Base-by-base conservation (phyloP, 129 eudicot genomes). In the Lonicera japonica region DNA sequence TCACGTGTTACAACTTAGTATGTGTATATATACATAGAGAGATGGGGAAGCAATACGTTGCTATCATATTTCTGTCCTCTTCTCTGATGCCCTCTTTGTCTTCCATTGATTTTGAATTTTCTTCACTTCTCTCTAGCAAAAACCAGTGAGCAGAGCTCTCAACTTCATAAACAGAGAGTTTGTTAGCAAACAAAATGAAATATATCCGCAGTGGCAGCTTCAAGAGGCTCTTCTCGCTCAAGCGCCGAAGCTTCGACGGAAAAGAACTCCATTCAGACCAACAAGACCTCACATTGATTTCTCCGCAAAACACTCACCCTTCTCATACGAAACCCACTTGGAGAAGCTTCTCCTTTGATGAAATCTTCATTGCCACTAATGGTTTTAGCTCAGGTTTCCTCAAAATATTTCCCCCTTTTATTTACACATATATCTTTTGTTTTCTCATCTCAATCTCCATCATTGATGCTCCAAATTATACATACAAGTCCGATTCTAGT, bases 321-420 rank as follows among this genome's bases (percentile, higher is more conserved):
- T 24, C 59, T 24, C 79, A 62, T 5, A 12, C 63, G 29, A 88
- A 64, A 68, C 91, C 89, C 66, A 71, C 83, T 0, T 92, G 96
- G 96, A 92, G 78, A 83, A 88, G 90, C 83, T 92, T 82, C 77
- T 87, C 91, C 19, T 92, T 74, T 62, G 76, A 82, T 63, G 86
- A 92, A 81, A 80, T 92, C 71, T 92, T 64, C 59, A 64, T 54
- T 52, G 99, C 99, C 65, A 92, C 99, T 41, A 72, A 85, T 80
- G 91, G 86, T 10, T 92, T 92, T 64, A 63, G 70, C 70, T 59
- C 98, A 87, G 98, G 98, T 92, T 29, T 36, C 6, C 36, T 6
- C 2, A 29, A 29, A 1, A 29, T 29, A 29, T 19, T 12, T 66
- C 17, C 22, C 66, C 1, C 16, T 43, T 43, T 43, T 8, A 4